Base-by-base conservation (phyloP, 2,329 filamentous ascomycete genomes). In the Cladosporium sphaerospermum region DNA sequence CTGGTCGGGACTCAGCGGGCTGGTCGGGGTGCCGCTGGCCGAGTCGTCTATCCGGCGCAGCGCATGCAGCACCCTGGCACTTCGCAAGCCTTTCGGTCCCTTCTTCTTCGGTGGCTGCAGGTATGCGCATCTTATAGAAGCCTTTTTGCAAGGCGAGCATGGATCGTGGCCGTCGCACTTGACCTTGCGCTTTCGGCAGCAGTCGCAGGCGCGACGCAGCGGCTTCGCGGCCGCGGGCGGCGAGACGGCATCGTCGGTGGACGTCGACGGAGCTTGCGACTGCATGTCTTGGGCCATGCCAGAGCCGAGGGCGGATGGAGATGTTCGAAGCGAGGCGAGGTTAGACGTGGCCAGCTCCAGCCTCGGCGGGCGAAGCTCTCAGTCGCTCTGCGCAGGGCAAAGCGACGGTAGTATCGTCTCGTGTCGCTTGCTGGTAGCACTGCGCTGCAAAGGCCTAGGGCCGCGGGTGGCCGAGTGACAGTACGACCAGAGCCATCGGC, bases 61-160 rank as follows among this genome's bases (percentile, higher is more conserved):
- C 4, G 64, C 66, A 56, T 68, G 65, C 16, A 69, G 54, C 13
- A 69, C 67, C 40, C 63, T 56, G 5, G 64, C 64, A 53, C 64
- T 67, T 19, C 67, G 55, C 54, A 69, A 52, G 9, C 67, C 66
- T 43, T 69, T 69, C 5, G 67, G 67, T 1, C 67, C 67, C 52
- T 69, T 69, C 62, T 69, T 69, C 59, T 66, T 67, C 9, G 66
- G 62, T 19, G 64, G 61, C 47, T 68, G 64, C 8, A 69, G 59
- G 52, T 69, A 69, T 40, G 65, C 65, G 55, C 67, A 69, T 56
- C 63, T 56, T 43, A 69, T 67, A 7, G 59, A 54, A 3, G 67
- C 66, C 56, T 69, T 69, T 51, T 60, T 61, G 54, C 67, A 69
- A 14, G 67, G 67, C 11, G 56, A 57, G 56, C 67, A 69, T 19